These are phyloP conservation scores for Dactylella cylindrospora DNA, from an alignment of 2,329 filamentous ascomycete species.

Conservation along the genomic window DNA sequence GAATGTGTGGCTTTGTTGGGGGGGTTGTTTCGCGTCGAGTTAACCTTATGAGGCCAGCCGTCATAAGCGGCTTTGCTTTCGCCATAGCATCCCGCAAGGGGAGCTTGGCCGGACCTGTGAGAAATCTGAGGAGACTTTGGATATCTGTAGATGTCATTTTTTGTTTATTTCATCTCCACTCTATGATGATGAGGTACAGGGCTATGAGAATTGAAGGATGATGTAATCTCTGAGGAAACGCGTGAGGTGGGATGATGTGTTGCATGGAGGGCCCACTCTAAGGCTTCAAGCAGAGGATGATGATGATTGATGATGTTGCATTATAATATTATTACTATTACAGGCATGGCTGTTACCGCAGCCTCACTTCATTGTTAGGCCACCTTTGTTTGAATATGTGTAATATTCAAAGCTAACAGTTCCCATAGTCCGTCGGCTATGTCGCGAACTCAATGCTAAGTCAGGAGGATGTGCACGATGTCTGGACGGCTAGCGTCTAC, in stretches of 20 bases:
- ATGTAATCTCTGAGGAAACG: slow-evolving; percentile 26
- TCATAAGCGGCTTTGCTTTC: slow-evolving; percentile 31
- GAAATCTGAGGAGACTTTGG: slow-evolving; percentile 31
- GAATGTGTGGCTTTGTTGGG: slow-evolving; percentile 1
- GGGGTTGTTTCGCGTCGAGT: neutral
- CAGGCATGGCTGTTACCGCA: too few species aligned
- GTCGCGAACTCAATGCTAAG: too few species aligned
- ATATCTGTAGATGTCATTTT: slow-evolving; percentile 29
- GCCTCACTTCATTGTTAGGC: too few species aligned
- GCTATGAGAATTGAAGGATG: slow-evolving; percentile 3
- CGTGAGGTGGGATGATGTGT: slow-evolving; percentile 25
- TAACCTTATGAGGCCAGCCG: slow-evolving; percentile 30
- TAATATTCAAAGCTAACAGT: too few species aligned
- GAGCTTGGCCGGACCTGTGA: slow-evolving; percentile 24
- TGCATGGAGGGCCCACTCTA: slow-evolving; percentile 16
- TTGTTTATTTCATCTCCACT: neutral
- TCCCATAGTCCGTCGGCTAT: too few species aligned
- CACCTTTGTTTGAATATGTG: too few species aligned
- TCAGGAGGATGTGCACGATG: too few species aligned
- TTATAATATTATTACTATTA: too few species aligned
- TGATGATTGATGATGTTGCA: too few species aligned
- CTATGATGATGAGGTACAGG: neutral
- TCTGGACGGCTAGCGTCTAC: too few species aligned
- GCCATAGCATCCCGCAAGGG: slow-evolving; percentile 30
- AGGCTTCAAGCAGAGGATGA: too few species aligned